Conservation (phyloP, 1,284 basidiomycete genomes). For the Rhodotorula sp. region DNA sequence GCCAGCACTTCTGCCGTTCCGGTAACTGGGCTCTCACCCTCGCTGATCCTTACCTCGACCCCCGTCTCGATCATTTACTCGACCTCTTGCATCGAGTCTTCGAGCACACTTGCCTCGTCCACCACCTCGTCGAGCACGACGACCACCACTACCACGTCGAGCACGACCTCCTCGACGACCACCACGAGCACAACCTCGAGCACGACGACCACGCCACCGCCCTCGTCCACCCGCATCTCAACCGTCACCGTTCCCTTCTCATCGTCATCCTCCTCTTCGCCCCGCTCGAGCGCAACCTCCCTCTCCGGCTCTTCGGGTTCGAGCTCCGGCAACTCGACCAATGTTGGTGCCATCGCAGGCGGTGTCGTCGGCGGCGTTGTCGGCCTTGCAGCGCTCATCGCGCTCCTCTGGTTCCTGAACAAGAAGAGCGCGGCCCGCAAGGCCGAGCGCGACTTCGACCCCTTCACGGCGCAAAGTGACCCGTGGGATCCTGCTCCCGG, state of each 20-base stretch:
- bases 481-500: slow-evolving; percentile 18
- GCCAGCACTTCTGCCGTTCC: slow-evolving; percentile 14
- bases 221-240: neutral
- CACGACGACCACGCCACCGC: neutral
- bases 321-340: slow-evolving; percentile 7
- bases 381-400: slow-evolving; percentile 47
- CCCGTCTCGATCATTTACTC: slow-evolving; percentile 22
- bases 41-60: slow-evolving; percentile 17
- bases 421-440: slow-evolving; percentile 15
- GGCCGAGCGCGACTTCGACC: slow-evolving; percentile 11
- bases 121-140: neutral
- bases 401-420: slow-evolving; percentile 49
- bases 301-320: neutral
- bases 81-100: slow-evolving; percentile 4
- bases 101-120: slow-evolving; percentile 3
- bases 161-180: slow-evolving; percentile 12
- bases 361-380: slow-evolving; percentile 53
- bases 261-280: slow-evolving; percentile 7
- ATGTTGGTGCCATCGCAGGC: slow-evolving; percentile 51
- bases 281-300: slow-evolving; percentile 6
- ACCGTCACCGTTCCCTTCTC: slow-evolving; percentile 2
- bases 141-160: slow-evolving; percentile 3
- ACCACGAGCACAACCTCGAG: slow-evolving; percentile 7
- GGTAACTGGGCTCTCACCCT: slow-evolving; percentile 6
- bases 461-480: slow-evolving; percentile 11